Evolutionary conservation across 2,329 filamentous ascomycete species (phyloP), one percentile per base, ranked within the genome.

Genomic region (Knoxdaviesia proteae): DNA sequence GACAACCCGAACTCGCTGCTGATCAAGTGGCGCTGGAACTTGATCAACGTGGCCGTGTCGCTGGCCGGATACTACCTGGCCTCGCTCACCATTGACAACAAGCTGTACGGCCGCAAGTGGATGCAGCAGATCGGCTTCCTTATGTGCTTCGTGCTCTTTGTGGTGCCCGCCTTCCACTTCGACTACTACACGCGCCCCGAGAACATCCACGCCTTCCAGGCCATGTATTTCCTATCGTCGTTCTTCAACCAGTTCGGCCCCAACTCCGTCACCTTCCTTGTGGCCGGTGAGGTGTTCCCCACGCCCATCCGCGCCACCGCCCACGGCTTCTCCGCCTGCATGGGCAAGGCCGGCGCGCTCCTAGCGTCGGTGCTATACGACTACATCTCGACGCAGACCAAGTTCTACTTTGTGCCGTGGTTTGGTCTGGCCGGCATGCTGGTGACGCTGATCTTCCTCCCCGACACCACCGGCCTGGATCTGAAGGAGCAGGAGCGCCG

Each of bases 191-290:
- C 73, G 20, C 67, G 67, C 41, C 63, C 69, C 1, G 65, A 67
- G 5, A 74, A 84, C 52, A 80, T 94, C 58, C 77, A 84, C 54
- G 67, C 70, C n/a, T 96, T 96, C 77, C 87, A 94, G 66, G 77
- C 87, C 56, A 94, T 96, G 84, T 94, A 94, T 71, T 94, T 94
- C 65, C 60, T 96, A 51, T 93, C 84, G 6, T 93, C 84, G 30
- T 96, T 96, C 69, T 96, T 96, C 77, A 94, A 94, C 71, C 88
- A 96, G 59, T 96, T 96, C 55, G 88, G 88, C 8, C 88, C 88
- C 61, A 96, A 96, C 71, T 80, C 77, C 39, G 86, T 94, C 53
- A 94, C 87, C 48, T 96, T 96, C 80, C 74, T 96, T 50, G 83
- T 93, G 34, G 88, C 88, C 38, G 88, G 84, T 38, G 88, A 96